Evolutionary conservation across 2,329 filamentous ascomycete species (phyloP).

Genomic region (Botrytis squamosa): DNA sequence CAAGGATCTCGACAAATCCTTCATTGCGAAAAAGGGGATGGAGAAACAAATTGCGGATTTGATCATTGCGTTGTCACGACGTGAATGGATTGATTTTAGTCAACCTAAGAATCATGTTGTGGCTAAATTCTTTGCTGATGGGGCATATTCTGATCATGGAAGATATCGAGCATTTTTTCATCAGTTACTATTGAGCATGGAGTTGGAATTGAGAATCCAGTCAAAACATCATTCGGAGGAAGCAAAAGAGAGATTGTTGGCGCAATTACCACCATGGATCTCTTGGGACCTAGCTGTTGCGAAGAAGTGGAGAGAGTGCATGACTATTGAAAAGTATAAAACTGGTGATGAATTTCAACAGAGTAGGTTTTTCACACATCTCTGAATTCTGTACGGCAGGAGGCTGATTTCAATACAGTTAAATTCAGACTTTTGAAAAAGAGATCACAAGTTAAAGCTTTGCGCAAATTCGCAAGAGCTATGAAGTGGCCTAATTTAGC

Average conservation of each 20-base stretch:
- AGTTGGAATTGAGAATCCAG: conserved; percentile 69
- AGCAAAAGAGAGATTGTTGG: conserved; percentile 63
- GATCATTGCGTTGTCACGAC: conserved; percentile 65
- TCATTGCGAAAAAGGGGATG: conserved; percentile 60
- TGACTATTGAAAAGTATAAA: conserved; percentile 62
- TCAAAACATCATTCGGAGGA: conserved; percentile 59
- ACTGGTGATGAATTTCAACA: conserved; percentile 51
- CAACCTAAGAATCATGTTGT: conserved; percentile 68
- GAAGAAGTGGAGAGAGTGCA: conserved; percentile 68
- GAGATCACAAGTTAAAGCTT: conserved; percentile 66
- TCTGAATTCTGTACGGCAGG: neutral
- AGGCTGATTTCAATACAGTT: conserved; percentile 43
- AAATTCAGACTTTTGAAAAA: conserved; percentile 62
- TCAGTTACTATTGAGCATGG: conserved; percentile 71
- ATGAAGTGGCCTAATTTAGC: conserved; percentile 77
- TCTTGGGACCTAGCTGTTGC: conserved; percentile 74
- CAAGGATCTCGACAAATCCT: conserved; percentile 62
- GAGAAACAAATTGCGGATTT: conserved; percentile 73
- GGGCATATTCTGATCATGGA: conserved; percentile 51
- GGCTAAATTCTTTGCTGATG: conserved; percentile 67
- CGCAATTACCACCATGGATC: conserved; percentile 66
- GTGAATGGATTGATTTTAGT: conserved; percentile 73
- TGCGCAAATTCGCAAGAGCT: conserved; percentile 66
- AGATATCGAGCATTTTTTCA: conserved; percentile 68
- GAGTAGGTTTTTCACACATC: conserved; percentile 40